These are phyloP conservation scores for Vitis riparia DNA, from an alignment of 164 flowering plant genomes.

Conservation along the genomic window DNA sequence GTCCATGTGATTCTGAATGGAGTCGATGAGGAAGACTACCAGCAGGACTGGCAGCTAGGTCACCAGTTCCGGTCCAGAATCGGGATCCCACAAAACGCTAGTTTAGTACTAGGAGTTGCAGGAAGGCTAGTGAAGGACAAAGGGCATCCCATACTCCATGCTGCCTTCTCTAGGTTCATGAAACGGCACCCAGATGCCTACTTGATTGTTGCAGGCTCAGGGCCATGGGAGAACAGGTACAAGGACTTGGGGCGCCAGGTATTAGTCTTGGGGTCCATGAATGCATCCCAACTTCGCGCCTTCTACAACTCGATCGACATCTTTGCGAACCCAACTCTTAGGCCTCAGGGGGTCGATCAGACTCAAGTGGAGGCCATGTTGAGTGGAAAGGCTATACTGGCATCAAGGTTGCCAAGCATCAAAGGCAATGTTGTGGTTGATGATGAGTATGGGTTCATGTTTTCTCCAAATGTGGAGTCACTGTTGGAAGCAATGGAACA, in stretches of 20 bases:
- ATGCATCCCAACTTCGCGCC: slow-evolving; percentile 30
- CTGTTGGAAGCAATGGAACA: slow-evolving; percentile 39
- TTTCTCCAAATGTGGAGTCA: slow-evolving; percentile 54
- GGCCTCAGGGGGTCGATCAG: slow-evolving; percentile 69
- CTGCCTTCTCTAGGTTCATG: slow-evolving; percentile 40
- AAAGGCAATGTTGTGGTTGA: slow-evolving; percentile 44
- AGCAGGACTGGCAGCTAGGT: slow-evolving; percentile 29
- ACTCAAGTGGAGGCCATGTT: slow-evolving; percentile 67
- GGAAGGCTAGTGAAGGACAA: slow-evolving; percentile 66
- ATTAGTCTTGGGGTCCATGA: slow-evolving; percentile 46
- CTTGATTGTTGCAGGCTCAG: slow-evolving; percentile 59
- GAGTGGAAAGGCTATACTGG: slow-evolving; percentile 56
- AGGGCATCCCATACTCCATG: slow-evolving; percentile 59
- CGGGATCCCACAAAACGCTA: slow-evolving; percentile 42
- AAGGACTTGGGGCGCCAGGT: slow-evolving; percentile 39
- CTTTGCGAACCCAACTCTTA: slow-evolving; percentile 62
- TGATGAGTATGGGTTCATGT: slow-evolving; percentile 47
- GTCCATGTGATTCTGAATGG: slow-evolving; percentile 76
- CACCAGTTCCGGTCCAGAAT: slow-evolving; percentile 27
- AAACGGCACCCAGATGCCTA: slow-evolving; percentile 27
- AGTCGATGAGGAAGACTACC: slow-evolving; percentile 40
- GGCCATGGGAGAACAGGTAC: slow-evolving; percentile 59
- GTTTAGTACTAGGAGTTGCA: slow-evolving; percentile 57
- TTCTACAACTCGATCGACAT: slow-evolving; percentile 62
- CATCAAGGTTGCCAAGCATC: slow-evolving; percentile 59